Conservation (phyloP, 75 land plant genomes). For the Pinus tabuliformis region DNA sequence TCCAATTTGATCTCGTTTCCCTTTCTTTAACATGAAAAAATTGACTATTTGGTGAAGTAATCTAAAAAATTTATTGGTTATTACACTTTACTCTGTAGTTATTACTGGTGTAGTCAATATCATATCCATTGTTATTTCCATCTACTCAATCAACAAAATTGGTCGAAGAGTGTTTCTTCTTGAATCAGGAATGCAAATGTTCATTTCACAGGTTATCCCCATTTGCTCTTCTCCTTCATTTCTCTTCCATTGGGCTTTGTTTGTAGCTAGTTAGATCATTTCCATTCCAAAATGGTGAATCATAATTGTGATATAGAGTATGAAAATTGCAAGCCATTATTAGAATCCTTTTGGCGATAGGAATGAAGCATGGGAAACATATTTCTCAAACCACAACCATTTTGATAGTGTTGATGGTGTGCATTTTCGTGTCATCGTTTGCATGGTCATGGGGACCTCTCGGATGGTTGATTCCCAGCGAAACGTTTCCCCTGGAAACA, state of each 20-base stretch:
- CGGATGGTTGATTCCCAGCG: slow-evolving; percentile 83
- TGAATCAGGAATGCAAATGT: slow-evolving; percentile 75
- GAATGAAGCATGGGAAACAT: slow-evolving; percentile 7
- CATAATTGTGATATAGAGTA: slow-evolving; percentile 20
- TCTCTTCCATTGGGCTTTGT: no score
- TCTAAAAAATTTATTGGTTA: no score
- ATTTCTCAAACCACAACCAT: neutral
- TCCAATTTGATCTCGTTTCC: no score
- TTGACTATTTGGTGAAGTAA: no score
- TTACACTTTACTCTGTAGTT: slow-evolving; percentile 66
- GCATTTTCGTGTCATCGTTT: slow-evolving; percentile 42
- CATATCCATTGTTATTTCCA: slow-evolving; percentile 52
- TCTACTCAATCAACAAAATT: slow-evolving; percentile 50
- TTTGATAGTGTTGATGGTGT: slow-evolving; percentile 13
- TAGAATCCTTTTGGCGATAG: slow-evolving; percentile 12
- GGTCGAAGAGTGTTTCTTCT: slow-evolving; percentile 57
- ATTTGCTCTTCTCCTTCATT: neutral
- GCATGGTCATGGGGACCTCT: slow-evolving; percentile 92
- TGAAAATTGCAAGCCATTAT: slow-evolving; percentile 46
- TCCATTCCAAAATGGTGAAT: neutral
- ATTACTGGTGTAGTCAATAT: slow-evolving; percentile 69
- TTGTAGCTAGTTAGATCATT: no score
- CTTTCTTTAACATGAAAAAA: no score
- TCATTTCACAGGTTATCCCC: slow-evolving; percentile 67
- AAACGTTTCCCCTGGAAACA: no score